A percentile compares a stretch with the other conserved stretches of the same genome.
Conservation (phyloP, 2,329 filamentous ascomycete genomes). For the Pseudogymnoascus sp. region DNA sequence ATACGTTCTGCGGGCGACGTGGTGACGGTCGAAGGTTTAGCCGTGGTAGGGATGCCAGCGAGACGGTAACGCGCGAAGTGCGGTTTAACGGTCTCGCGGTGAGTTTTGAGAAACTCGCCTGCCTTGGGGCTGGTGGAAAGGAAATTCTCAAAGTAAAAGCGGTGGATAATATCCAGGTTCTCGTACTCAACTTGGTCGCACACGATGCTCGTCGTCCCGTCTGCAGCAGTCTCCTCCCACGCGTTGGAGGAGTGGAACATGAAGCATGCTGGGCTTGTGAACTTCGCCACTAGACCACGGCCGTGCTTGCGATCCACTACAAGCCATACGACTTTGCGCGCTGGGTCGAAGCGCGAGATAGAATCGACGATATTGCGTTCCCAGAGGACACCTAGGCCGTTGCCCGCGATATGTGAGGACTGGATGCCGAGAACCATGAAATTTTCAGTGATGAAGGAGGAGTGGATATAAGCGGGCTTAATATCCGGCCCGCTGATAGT, state of each 20-base stretch:
- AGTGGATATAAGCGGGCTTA: constrained; percentile 70
- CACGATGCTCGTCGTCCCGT: constrained; percentile 45
- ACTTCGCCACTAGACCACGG: constrained; percentile 60
- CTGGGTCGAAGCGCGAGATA: constrained; percentile 54
- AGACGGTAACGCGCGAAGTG: constrained; percentile 19
- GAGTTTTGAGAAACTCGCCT: constrained; percentile 39
- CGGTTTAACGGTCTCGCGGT: constrained; percentile 37
- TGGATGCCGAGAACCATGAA: constrained; percentile 70
- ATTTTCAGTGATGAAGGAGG: constrained; percentile 63
- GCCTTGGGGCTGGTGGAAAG: constrained; percentile 46
- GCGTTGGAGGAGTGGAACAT: constrained; percentile 75
- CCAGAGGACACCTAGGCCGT: constrained; percentile 55
- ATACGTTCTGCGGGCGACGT: constrained; percentile 28
- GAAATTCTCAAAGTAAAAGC: constrained; percentile 63
- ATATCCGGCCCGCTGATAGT: constrained; percentile 46
- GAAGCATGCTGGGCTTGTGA: constrained; percentile 62
- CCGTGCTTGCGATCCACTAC: constrained; percentile 59
- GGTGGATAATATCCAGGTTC: constrained; percentile 55
- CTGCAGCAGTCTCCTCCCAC: constrained; percentile 51
- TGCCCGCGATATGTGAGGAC: constrained; percentile 50
- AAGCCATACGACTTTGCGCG: constrained; percentile 58
- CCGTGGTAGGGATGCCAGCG: constrained; percentile 17
- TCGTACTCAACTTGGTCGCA: constrained; percentile 60
- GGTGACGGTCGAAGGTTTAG: background rate
- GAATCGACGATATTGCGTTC: constrained; percentile 61